Evolutionary conservation across 805 yeast genomes (phyloP), one percentile per base, ranked within the genome.

Genomic region (Cyberlindnera galapagoensis): DNA sequence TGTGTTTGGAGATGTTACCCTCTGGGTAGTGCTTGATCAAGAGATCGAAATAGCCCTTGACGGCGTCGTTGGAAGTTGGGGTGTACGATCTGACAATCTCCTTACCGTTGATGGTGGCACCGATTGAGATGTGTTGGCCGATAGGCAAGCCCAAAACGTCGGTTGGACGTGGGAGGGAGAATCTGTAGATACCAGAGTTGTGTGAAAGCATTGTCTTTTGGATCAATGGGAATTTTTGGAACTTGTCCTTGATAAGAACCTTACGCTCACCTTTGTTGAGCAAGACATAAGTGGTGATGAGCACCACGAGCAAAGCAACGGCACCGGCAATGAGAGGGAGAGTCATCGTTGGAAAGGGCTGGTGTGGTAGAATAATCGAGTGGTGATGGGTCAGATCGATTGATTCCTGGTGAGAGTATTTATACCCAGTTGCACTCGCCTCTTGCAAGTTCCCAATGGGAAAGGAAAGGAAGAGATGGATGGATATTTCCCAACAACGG

Each of bases 61-160:
- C 75, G 40, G 76, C 82, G 56, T 83, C 88, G 47, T 80, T 69
- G 17, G 95, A 79, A 44, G 85, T 78, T 31, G 97, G 96, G 6
- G 96, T 87, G 63, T 90, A 88, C 5, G 94, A 82, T 60, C 95
- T 74, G 32, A 81, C 74, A 31, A 85, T 67, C 49, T 81, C 88
- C 61, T 83, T 83, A 34, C 80, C 95, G 46, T 76, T 72, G 49
- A 87, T 79, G 26, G 59, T 64, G 13, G 94, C 90, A 14, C 74
- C 74, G 47, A 88, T 76, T 27, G 86, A 73, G 53, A 90, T 80
- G 57, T 90, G 97, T 63, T 90, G 97, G 33, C 97, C 97, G 51
- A 85, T 80, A 35, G 96, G 96, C 43, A 90, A 69, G 8, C 96
- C 96, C 41, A 90, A 70, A 28, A 76, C 66, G 54, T 83, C 87